Percentiles rank a stretch among this genome's conserved stretches.
Evolutionary conservation across 306 rosid species (phyloP).

Genomic region (Pachyrhizus erosus): DNA sequence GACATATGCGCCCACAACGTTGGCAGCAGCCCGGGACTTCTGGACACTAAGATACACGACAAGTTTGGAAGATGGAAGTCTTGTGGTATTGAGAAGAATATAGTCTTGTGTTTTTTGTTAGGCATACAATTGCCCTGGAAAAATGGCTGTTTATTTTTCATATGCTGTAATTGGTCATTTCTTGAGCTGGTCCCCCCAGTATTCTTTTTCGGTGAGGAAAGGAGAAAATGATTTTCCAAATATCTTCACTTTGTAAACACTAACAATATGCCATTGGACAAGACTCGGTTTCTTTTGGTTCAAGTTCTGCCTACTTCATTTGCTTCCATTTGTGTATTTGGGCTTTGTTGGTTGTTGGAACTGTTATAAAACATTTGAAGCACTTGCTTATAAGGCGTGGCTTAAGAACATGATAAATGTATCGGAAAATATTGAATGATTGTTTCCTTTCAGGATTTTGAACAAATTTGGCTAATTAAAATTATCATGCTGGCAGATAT

Average conservation of each 20-base stretch:
- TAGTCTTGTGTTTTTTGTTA: neutral
- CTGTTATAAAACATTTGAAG: neutral
- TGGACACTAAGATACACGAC: constrained; percentile 93
- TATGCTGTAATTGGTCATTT: neutral
- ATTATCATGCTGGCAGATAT: constrained; percentile 59
- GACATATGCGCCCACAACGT: constrained; percentile 95
- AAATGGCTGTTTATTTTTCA: neutral
- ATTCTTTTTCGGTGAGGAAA: neutral
- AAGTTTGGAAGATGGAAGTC: constrained; percentile 94
- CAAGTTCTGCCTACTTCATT: neutral
- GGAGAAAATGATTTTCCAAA: neutral
- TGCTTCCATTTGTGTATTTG: neutral
- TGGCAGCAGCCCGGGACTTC: constrained; percentile 97
- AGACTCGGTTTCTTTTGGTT: neutral
- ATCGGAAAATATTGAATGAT: neutral
- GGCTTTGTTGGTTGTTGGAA: neutral
- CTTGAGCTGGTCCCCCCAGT: neutral
- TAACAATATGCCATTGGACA: neutral
- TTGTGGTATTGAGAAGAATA: constrained; percentile 70
- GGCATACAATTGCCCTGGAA: neutral
- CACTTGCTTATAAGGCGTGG: neutral
- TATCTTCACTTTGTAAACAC: neutral
- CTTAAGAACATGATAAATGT: neutral
- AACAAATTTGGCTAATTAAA: constrained; percentile 8
- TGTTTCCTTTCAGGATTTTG: neutral